A percentile compares a stretch with the other conserved stretches of the same genome.
Conservation (phyloP, 2,329 filamentous ascomycete species). For the Trichoderma breve region DNA sequence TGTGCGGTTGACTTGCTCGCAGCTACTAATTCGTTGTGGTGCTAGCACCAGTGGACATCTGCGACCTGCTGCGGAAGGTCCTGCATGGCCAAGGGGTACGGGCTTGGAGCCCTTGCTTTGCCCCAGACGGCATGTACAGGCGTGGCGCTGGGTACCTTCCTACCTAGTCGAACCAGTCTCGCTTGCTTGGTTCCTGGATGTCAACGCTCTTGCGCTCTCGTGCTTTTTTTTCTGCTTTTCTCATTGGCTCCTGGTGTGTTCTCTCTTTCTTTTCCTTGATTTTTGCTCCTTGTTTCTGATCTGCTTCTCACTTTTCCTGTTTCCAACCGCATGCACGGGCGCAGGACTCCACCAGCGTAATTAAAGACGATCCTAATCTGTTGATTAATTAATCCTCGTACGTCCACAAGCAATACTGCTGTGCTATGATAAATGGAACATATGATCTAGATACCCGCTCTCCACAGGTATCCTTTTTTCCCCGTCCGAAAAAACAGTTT, state of each 20-base stretch:
- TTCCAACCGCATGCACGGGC: not conserved
- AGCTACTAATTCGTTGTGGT: not conserved
- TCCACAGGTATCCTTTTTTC: not conserved
- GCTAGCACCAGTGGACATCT: not conserved
- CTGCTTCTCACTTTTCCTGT: not conserved
- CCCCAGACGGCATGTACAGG: not conserved
- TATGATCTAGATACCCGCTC: not conserved
- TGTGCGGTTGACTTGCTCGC: not conserved
- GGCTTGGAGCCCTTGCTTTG: not conserved
- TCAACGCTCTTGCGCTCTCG: not conserved
- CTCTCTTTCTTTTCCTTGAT: not conserved
- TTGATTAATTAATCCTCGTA: not conserved
- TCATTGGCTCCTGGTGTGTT: not conserved
- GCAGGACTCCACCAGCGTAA: not conserved
- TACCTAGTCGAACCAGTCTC: constrained; percentile 9
- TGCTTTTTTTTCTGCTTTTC: not conserved
- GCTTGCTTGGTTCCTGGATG: constrained; percentile 16
- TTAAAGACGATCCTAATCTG: not conserved
- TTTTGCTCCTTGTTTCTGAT: not conserved
- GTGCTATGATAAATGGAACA: not conserved
- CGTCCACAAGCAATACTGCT: not conserved
- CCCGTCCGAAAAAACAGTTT: not conserved
- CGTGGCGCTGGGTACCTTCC: constrained; percentile 5
- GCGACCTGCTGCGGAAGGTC: not conserved
- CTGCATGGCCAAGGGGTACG: not conserved